phyloP scores from a whole-genome alignment of 1,284 basidiomycete genomes.

The Golubevia pallescens region DNA sequence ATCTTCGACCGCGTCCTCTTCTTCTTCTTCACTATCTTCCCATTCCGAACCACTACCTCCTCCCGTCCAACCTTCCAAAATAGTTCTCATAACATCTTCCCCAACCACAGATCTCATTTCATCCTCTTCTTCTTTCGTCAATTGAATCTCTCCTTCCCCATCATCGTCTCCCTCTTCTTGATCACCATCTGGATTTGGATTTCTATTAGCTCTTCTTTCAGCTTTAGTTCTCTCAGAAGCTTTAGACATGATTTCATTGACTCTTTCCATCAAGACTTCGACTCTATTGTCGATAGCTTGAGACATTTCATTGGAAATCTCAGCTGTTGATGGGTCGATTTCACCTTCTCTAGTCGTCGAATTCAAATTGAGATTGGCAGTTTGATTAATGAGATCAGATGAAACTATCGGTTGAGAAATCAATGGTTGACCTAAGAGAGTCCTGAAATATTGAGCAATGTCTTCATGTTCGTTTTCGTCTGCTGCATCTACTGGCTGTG shows the following conservation, averaged over 20 bases:
- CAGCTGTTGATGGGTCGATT: constrained; percentile 3
- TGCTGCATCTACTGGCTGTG: constrained; percentile 38
- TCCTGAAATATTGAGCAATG: constrained; percentile 36
- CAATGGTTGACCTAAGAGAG: constrained; percentile 36
- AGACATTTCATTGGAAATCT: constrained; percentile 1
- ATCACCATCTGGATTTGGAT: constrained; percentile 14
- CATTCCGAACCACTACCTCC: background rate
- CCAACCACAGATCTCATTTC: background rate
- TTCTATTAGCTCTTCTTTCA: constrained; percentile 11
- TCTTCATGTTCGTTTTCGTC: constrained; percentile 39
- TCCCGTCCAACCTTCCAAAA: background rate
- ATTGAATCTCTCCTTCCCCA: background rate
- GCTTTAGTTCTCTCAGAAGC: constrained; percentile 10
- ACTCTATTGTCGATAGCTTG: background rate
- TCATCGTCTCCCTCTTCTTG: constrained; percentile 23
- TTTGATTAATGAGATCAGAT: background rate
- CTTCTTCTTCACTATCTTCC: constrained; percentile 10
- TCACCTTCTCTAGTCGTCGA: background rate
- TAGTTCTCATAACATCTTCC: background rate
- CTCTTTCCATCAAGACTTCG: background rate
- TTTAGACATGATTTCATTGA: constrained; percentile 1
- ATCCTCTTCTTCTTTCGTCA: background rate
- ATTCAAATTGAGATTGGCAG: background rate
- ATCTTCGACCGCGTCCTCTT: constrained; percentile 16
- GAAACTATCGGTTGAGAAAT: constrained; percentile 4